Base-by-base conservation (phyloP, 2,329 filamentous ascomycete genomes). In the Cylindrodendrum hubeiense region DNA sequence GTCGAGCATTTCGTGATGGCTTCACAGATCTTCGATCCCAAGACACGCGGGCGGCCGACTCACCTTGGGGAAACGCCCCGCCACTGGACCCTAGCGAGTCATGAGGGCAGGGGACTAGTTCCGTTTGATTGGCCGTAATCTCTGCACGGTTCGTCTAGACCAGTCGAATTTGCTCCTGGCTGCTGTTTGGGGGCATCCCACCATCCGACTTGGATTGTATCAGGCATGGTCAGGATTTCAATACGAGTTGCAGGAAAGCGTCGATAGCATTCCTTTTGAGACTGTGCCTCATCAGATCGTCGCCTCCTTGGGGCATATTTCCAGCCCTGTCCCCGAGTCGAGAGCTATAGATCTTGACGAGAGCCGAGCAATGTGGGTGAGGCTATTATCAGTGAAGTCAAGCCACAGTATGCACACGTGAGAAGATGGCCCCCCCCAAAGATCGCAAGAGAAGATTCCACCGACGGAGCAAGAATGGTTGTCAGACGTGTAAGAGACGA, bases 361-460 rank as follows among this genome's bases (percentile, higher is more conserved):
- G 66, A 67, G 63, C 72, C 68, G 69, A 70, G 70, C 63, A 71
- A 71, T 75, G 70, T 68, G 63, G 61, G 69, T 60, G 67, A 65
- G 50, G 50, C 53, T 57, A 70, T 47, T 62, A 55, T 65, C 68
- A 58, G 51, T 43, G 28, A 66, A 56, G 54, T 50, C 43, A 54
- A 58, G 54, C 59, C 47, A 43, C 59, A 61, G 60, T 51, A 71
- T 67, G 65, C 62, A 55, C 58, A 61, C 44, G 47, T 69, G 59
- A 71, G 58, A 66, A 79, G 50, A 79, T 79, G 78, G 77, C 74
- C 52, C 78, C 74, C 44, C 77, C 76, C 39, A 78, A 77, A 74
- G 76, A 78, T 66, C 76, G 79, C 65, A 77, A 80, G 70, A 75
- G 79, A 60, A 78, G 74, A 63, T 79, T 80, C 59, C 78, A 80